These are phyloP conservation scores for Dioszegia aurantiaca DNA, from an alignment of 768 basidiomycete species.

Conservation along the genomic window DNA sequence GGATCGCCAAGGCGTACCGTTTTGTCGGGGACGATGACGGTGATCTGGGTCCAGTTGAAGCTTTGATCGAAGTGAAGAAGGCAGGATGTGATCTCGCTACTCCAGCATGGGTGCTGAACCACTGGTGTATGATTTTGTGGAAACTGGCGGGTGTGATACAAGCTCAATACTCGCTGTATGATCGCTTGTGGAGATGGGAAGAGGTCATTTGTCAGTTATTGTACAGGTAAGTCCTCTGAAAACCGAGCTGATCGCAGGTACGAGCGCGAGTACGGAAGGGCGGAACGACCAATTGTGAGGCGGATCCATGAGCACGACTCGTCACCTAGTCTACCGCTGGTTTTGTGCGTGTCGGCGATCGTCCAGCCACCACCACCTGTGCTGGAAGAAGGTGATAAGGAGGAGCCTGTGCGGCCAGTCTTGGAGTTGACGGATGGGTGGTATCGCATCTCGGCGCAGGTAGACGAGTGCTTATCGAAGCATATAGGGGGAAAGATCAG, in stretches of 20 bases:
- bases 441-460: slow-evolving; percentile 76
- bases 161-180: slow-evolving; percentile 64
- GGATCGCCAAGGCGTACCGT: slow-evolving; percentile 30
- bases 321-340: slow-evolving; percentile 72
- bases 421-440: slow-evolving; percentile 97
- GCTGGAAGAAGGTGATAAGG: slow-evolving; percentile 53
- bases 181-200: slow-evolving; percentile 73
- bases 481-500: slow-evolving; percentile 68
- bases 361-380: slow-evolving; percentile 16
- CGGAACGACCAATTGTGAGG: slow-evolving; percentile 75
- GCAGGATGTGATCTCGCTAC: slow-evolving; percentile 64
- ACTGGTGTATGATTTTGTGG: slow-evolving; percentile 88
- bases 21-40: slow-evolving; percentile 24
- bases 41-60: slow-evolving; percentile 22
- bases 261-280: slow-evolving; percentile 76
- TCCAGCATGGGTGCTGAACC: slow-evolving; percentile 82
- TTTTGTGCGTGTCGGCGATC: slow-evolving; percentile 77
- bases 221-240: slow-evolving; percentile 64
- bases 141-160: slow-evolving; percentile 82
- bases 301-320: slow-evolving; percentile 79
- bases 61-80: slow-evolving; percentile 25
- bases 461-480: slow-evolving; percentile 70
- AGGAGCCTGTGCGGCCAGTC: slow-evolving; percentile 56
- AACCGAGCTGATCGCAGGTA: slow-evolving; percentile 63
- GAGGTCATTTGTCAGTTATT: slow-evolving; percentile 78